Conservation (phyloP, 768 basidiomycete species). For the Termitomyces sp. region DNA sequence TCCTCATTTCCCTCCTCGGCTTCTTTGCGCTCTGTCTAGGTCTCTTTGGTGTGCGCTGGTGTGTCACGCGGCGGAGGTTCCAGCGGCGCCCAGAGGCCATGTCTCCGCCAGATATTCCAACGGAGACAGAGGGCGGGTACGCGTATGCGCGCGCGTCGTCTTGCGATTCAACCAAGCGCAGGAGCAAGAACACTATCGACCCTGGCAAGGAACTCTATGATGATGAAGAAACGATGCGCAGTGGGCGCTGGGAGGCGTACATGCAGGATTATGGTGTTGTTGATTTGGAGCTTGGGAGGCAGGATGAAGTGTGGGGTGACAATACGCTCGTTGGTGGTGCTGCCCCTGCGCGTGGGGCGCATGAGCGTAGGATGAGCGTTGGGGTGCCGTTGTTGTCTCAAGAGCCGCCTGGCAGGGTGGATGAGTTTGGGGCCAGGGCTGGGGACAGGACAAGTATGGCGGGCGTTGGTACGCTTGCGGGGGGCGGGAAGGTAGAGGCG, state of each 20-base stretch:
- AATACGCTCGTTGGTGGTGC: slow-evolving; percentile 18
- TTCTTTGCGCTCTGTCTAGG: slow-evolving; percentile 55
- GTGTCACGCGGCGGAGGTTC: slow-evolving; percentile 39
- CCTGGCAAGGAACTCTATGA: slow-evolving; percentile 1
- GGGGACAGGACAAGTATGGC: too few species aligned
- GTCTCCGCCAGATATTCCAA: slow-evolving; percentile 2
- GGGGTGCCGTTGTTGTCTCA: slow-evolving; percentile 25
- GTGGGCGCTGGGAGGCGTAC: slow-evolving; percentile 37
- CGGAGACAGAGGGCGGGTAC: slow-evolving; percentile 29
- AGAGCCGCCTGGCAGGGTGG: too few species aligned
- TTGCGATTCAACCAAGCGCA: slow-evolving; percentile 12
- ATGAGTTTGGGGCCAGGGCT: too few species aligned
- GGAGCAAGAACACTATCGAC: too few species aligned
- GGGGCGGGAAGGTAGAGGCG: too few species aligned
- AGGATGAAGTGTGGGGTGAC: slow-evolving; percentile 23
- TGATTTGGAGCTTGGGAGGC: slow-evolving; percentile 27
- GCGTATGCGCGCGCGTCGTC: slow-evolving; percentile 36
- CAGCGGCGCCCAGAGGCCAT: background rate
- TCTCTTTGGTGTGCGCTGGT: slow-evolving; percentile 56
- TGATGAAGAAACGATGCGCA: slow-evolving; percentile 25
- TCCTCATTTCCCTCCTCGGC: slow-evolving; percentile 55
- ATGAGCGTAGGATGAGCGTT: slow-evolving; percentile 26
- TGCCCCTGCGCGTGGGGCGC: slow-evolving; percentile 6
- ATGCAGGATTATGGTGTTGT: slow-evolving; percentile 30
- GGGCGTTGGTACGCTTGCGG: too few species aligned